These are phyloP conservation scores for Botrytis fragariae DNA, from an alignment of 2,329 filamentous ascomycete species.

Conservation along the genomic window DNA sequence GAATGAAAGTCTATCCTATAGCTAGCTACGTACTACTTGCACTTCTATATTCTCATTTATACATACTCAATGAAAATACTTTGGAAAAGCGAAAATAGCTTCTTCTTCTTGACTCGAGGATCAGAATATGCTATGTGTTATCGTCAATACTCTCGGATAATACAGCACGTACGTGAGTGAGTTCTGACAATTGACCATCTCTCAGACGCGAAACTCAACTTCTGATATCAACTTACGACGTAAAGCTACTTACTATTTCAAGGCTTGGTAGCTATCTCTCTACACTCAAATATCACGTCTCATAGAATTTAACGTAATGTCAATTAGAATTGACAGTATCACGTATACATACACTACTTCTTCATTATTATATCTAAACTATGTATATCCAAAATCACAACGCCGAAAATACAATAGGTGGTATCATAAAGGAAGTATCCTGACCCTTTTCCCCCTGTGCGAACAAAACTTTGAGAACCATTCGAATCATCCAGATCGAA, in stretches of 20 bases:
- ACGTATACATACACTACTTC: background rate
- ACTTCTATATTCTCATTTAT: too few relatives aligned
- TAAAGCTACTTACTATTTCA: background rate
- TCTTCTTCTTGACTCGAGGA: too few relatives aligned
- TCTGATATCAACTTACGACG: background rate
- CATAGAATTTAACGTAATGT: background rate
- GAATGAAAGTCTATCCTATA: too few relatives aligned
- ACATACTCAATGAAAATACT: too few relatives aligned
- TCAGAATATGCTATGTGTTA: too few relatives aligned
- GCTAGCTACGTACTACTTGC: too few relatives aligned
- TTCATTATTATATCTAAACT: background rate
- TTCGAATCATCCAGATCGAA: background rate
- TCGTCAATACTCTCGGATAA: too few relatives aligned
- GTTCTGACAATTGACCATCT: too few relatives aligned
- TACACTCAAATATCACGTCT: background rate
- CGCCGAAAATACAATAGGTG: constrained; percentile 11
- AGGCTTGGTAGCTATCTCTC: too few relatives aligned
- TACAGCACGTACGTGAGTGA: too few relatives aligned
- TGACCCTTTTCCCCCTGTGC: background rate
- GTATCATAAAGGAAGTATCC: constrained; percentile 13
- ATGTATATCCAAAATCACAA: background rate
- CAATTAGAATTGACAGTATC: background rate
- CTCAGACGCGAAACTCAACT: background rate
- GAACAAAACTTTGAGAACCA: background rate
- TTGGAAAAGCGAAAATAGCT: too few relatives aligned